Evolutionary conservation across 2,329 filamentous ascomycete genomes (phyloP).

Genomic region (Neoascochyta sp.): DNA sequence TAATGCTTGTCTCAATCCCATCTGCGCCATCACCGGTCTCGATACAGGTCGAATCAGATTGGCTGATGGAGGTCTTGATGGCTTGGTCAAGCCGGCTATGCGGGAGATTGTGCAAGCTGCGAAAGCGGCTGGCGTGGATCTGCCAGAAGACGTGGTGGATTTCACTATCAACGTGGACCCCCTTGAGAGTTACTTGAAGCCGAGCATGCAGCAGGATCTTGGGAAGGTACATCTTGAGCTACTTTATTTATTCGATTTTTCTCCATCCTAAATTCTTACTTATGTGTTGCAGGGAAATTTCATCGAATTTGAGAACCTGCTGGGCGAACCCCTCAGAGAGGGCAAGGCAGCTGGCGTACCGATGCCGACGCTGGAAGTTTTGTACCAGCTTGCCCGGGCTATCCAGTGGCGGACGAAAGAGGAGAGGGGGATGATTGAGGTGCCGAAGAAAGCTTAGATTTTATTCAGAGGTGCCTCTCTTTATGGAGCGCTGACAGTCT

Average conservation of each 20-base stretch:
- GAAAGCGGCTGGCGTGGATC: conserved; percentile 44
- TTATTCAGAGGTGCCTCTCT: too few relatives aligned
- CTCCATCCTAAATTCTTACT: too few relatives aligned
- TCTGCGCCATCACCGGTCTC: conserved; percentile 50
- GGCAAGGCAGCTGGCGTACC: conserved; percentile 48
- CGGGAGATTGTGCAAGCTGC: conserved; percentile 47
- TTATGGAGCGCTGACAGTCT: too few relatives aligned
- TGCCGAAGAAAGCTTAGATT: too few relatives aligned
- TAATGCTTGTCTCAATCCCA: conserved; percentile 52
- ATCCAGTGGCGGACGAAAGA: conserved; percentile 51
- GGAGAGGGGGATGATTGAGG: conserved; percentile 38
- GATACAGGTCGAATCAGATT: conserved; percentile 52
- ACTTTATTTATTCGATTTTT: too few relatives aligned
- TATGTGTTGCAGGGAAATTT: conserved; percentile 45
- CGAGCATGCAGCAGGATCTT: conserved; percentile 55
- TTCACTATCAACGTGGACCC: conserved; percentile 50
- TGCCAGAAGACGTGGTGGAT: conserved; percentile 46
- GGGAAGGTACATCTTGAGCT: conserved; percentile 45
- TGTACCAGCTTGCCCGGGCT: conserved; percentile 49
- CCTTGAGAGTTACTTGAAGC: conserved; percentile 47
- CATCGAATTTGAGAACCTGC: conserved; percentile 55
- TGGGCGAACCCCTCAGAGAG: conserved; percentile 56
- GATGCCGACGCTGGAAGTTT: conserved; percentile 48
- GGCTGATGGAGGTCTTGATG: conserved; percentile 44
- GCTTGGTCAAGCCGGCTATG: conserved; percentile 54